Percentiles rank a stretch among this genome's conserved stretches.
These are phyloP conservation scores for Panicum virgatum DNA, from an alignment of 202 grass and related monocot genomes.

Conservation along the genomic window DNA sequence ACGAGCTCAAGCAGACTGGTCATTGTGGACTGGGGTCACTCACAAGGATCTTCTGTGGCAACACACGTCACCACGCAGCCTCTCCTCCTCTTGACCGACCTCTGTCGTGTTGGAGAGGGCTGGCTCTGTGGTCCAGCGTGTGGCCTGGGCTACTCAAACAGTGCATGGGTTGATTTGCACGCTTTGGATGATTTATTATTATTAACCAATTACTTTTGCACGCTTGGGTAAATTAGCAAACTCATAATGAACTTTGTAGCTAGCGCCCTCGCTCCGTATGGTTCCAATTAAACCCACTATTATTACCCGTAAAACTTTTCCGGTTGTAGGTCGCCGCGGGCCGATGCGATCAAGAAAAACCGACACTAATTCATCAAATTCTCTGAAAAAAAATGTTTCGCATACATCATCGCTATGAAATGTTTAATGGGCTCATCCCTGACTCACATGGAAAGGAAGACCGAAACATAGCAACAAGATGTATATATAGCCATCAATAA, in stretches of 20 bases:
- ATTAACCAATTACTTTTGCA: no score
- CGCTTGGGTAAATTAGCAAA: background rate
- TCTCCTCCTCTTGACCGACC: no score
- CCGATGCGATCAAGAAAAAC: no score
- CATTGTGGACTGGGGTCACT: background rate
- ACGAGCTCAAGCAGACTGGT: no score
- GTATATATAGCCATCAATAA: background rate
- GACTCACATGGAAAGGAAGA: background rate
- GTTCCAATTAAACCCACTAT: background rate
- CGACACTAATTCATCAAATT: no score
- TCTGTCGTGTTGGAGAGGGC: no score
- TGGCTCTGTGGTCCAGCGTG: no score
- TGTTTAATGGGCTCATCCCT: background rate
- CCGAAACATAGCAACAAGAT: background rate
- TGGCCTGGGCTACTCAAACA: no score
- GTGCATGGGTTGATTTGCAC: background rate
- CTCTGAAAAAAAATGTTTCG: background rate
- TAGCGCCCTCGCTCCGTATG: background rate
- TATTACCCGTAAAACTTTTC: no score
- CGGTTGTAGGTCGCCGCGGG: background rate
- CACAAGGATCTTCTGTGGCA: conserved; percentile 12
- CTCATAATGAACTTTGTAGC: background rate
- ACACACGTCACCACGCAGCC: no score
- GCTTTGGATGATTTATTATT: no score
- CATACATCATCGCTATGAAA: background rate